A percentile compares a stretch with the other conserved stretches of the same genome.
Evolutionary conservation across 148 eudicot species (phyloP).

Genomic region (Rhododendron simsii): DNA sequence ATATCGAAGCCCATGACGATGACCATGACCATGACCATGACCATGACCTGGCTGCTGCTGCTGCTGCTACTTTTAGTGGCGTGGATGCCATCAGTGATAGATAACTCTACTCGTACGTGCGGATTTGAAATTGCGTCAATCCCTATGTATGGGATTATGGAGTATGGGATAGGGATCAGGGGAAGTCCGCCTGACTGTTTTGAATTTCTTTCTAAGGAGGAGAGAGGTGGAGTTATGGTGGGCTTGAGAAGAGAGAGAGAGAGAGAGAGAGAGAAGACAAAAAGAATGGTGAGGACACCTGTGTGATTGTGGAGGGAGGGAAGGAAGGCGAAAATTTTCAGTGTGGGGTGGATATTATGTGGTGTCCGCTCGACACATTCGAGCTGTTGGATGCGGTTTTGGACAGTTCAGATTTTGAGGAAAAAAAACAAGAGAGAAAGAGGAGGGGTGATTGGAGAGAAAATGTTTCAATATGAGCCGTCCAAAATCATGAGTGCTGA

Average conservation of each 20-base stretch:
- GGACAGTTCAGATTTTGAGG: no score
- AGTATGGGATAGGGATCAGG: not conserved
- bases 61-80: not conserved
- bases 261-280: not conserved
- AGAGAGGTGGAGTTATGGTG: not conserved
- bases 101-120: not conserved
- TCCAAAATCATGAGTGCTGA: no score
- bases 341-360: fast-evolving
- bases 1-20: not conserved
- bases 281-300: not conserved
- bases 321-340: no score
- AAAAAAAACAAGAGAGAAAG: no score
- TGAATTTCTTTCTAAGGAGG: not conserved
- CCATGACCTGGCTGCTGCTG: not conserved
- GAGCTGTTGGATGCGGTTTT: no score
- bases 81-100: not conserved
- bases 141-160: no score
- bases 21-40: not conserved
- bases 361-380: fast-evolving
- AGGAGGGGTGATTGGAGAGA: no score
- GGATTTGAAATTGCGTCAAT: not conserved
- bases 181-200: not conserved
- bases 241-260: not conserved
- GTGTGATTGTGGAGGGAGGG: not conserved
- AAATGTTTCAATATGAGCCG: no score